These are phyloP conservation scores for Kodamaea ohmeri DNA, from an alignment of 1,139 yeast genomes.

Conservation along the genomic window DNA sequence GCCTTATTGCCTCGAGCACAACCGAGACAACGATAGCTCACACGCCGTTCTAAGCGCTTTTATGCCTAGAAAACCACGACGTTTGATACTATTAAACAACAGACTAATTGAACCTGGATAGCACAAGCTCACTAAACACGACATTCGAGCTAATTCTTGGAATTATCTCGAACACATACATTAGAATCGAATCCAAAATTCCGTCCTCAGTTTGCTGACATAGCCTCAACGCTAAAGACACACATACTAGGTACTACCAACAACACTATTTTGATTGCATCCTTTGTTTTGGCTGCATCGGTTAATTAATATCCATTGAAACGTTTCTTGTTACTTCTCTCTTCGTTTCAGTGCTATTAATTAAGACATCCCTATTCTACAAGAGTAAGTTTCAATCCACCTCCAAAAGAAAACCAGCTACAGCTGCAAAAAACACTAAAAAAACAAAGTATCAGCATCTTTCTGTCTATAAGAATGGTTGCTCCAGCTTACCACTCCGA, in stretches of 20 bases:
- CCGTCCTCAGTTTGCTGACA: slow-evolving; percentile 16
- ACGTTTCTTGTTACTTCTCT: slow-evolving; percentile 55
- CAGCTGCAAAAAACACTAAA: slow-evolving; percentile 4
- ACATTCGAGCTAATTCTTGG: background rate
- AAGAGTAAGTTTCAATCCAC: slow-evolving; percentile 49
- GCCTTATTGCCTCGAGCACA: slow-evolving; percentile 1
- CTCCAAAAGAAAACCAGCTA: slow-evolving; percentile 14
- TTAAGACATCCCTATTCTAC: slow-evolving; percentile 14
- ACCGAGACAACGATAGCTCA: slow-evolving; percentile 1
- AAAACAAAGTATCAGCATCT: too few relatives aligned
- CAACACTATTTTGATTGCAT: background rate
- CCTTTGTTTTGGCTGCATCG: background rate
- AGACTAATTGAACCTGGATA: slow-evolving; percentile 46
- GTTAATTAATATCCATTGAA: slow-evolving; percentile 24
- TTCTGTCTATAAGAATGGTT: slow-evolving; percentile 31
- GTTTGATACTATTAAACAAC: slow-evolving; percentile 22
- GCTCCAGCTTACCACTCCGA: slow-evolving; percentile 46
- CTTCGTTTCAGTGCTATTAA: slow-evolving; percentile 36
- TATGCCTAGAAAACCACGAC: slow-evolving; percentile 53
- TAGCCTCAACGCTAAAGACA: slow-evolving; percentile 8
- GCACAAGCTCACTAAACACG: slow-evolving; percentile 18
- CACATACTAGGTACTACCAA: background rate
- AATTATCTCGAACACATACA: slow-evolving; percentile 6
- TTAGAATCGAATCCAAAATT: slow-evolving; percentile 13
- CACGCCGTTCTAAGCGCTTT: slow-evolving; percentile 16